Conservation (phyloP, 441 rosid species). For the Populus trichocarpa region DNA sequence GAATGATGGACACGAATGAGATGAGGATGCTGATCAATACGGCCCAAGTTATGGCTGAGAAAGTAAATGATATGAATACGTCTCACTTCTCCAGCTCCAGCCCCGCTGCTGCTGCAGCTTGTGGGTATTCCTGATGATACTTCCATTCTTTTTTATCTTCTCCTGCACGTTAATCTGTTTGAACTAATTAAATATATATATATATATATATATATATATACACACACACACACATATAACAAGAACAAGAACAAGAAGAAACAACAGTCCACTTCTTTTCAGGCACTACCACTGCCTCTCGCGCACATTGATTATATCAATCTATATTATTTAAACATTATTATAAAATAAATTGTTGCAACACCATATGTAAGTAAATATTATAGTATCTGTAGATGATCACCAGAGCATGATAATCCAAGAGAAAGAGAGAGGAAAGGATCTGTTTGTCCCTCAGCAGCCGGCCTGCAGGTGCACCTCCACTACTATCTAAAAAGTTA, state of each 20-base stretch:
- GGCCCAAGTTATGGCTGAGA: constrained; percentile 44
- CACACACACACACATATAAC: too few species aligned
- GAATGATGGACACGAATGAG: constrained; percentile 59
- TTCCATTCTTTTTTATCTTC: constrained; percentile 23
- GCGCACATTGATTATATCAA: not conserved
- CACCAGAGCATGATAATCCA: not conserved
- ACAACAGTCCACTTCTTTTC: constrained; percentile 6
- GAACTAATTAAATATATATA: not conserved
- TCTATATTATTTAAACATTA: not conserved
- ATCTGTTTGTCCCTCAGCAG: constrained; percentile 20
- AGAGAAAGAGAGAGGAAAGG: not conserved
- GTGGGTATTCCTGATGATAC: not conserved
- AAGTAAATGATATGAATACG: constrained; percentile 58
- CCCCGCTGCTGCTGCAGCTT: constrained; percentile 16
- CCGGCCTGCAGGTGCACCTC: constrained; percentile 21
- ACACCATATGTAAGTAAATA: too few species aligned
- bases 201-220: too few species aligned
- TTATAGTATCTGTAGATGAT: not conserved
- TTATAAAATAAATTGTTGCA: not conserved
- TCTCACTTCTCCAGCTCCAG: constrained; percentile 43
- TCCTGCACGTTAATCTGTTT: not conserved
- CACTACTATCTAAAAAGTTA: not conserved
- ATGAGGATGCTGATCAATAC: constrained; percentile 58
- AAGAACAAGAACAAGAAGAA: constrained; percentile 2
- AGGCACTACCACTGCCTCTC: not conserved